Conservation (phyloP, 83 land plant species). For the Picea abies region DNA sequence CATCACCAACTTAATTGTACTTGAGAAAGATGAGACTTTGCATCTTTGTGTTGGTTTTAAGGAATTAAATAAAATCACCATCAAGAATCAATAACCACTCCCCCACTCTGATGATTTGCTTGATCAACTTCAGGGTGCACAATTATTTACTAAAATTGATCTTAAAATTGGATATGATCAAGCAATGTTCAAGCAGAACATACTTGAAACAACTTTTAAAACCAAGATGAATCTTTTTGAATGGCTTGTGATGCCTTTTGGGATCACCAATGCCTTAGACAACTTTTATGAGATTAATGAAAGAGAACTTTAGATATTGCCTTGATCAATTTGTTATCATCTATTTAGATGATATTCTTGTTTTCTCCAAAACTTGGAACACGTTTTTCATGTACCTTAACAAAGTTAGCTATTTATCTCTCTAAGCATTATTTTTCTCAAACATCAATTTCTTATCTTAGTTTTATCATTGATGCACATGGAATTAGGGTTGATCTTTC, state of each 20-base stretch:
- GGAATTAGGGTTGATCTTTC: neutral
- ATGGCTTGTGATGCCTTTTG: neutral
- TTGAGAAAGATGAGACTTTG: neutral
- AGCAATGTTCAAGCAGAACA: neutral
- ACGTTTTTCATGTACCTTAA: neutral
- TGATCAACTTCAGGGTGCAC: conserved; percentile 1
- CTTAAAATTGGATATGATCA: conserved; percentile 1
- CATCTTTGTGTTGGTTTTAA: neutral
- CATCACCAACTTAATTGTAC: neutral
- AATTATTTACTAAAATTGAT: neutral
- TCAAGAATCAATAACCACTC: neutral
- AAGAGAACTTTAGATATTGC: neutral
- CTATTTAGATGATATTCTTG: neutral
- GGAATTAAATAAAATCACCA: neutral
- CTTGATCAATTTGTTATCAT: neutral
- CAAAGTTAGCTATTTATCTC: neutral
- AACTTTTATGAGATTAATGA: neutral
- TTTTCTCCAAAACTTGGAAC: neutral
- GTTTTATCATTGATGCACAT: neutral
- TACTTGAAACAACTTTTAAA: neutral
- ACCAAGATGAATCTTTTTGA: neutral
- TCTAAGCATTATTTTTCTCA: neutral
- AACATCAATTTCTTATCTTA: neutral
- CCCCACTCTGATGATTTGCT: neutral
- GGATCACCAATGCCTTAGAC: neutral